These are phyloP conservation scores for Lactifluus subvellereus DNA, from an alignment of 768 basidiomycete genomes.

Conservation along the genomic window DNA sequence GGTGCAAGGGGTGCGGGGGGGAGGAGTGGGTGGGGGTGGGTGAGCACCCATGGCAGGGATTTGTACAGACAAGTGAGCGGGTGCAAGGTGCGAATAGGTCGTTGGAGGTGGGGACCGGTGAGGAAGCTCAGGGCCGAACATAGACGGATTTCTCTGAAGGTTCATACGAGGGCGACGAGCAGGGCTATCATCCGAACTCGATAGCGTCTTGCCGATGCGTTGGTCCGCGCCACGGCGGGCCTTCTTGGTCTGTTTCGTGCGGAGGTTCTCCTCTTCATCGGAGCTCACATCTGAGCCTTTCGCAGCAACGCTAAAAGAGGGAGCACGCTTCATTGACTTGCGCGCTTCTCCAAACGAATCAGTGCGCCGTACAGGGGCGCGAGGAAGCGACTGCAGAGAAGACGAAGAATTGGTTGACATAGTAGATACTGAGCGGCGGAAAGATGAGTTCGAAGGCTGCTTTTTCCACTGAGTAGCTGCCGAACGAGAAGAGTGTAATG, in stretches of 20 bases:
- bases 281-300: conserved; percentile 13
- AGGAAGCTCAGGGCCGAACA: conserved; percentile 24
- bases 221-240: conserved; percentile 14
- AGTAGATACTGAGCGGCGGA: conserved; percentile 16
- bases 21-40: conserved; percentile 44
- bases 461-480: conserved; percentile 13
- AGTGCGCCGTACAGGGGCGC: conserved; percentile 10
- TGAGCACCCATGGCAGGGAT: conserved; percentile 36
- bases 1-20: conserved; percentile 59
- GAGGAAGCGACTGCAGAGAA: conserved; percentile 18
- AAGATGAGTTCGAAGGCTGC: conserved; percentile 14
- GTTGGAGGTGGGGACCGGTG: conserved; percentile 6
- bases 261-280: conserved; percentile 20
- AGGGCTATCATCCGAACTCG: conserved; percentile 8
- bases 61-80: conserved; percentile 26
- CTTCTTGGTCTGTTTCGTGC: conserved; percentile 22
- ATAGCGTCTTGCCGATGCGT: conserved; percentile 3
- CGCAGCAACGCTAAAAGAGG: conserved; percentile 20
- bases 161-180: conserved; percentile 15
- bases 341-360: conserved; percentile 17
- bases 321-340: conserved; percentile 23
- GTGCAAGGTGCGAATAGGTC: background rate
- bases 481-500: conserved; percentile 19
- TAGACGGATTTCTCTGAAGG: conserved; percentile 19
- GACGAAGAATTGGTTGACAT: conserved; percentile 21